Evolutionary conservation across 345 rosid species (phyloP), one percentile per base, ranked within the genome.

Genomic region (Schrenkiella parvula): DNA sequence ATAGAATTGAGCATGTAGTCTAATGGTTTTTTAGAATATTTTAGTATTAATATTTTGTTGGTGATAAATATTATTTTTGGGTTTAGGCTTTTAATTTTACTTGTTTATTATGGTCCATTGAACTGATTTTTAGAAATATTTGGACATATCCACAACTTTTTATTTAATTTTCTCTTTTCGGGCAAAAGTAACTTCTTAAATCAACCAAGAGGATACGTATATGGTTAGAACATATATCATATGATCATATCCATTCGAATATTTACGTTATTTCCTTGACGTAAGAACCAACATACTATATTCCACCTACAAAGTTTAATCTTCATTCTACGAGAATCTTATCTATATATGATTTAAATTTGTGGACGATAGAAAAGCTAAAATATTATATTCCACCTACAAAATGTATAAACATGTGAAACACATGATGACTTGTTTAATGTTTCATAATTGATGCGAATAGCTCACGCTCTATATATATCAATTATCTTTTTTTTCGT

Each of bases 401-500:
- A 32, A 51, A 42, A 22, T 28, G 46, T 53, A 62, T 62, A 10
- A 56, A 64, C 70, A 72, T 72, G 76, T 64, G 70, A 22, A 43
- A 53, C 50, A 72, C 70, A 72, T 72, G 76, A 43, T 54, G 70
- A 32, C 12, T n/a, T 54, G 3, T 12, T 53, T 43, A 42, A 31
- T 42, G 22, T 5, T 63, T 58, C 25, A 21, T n/a, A 10, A 14
- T 21, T 47, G 15, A 14, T 35, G 29, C 37, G 12, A 66, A 58
- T 43, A 51, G 25, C n/a, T 32, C 35, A 43, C 46, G 25, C 11
- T 32, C 38, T 14, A 28, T 54, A 28, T 28, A 14, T 67, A 31
- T n/a, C n/a, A n/a, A n/a, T n/a, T n/a, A n/a, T n/a, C n/a, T n/a
- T n/a, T n/a, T n/a, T n/a, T n/a, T n/a, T n/a, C n/a, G n/a, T n/a